These are phyloP conservation scores for Kuraishia molischiana DNA, from an alignment of 805 yeast genomes.

Conservation along the genomic window DNA sequence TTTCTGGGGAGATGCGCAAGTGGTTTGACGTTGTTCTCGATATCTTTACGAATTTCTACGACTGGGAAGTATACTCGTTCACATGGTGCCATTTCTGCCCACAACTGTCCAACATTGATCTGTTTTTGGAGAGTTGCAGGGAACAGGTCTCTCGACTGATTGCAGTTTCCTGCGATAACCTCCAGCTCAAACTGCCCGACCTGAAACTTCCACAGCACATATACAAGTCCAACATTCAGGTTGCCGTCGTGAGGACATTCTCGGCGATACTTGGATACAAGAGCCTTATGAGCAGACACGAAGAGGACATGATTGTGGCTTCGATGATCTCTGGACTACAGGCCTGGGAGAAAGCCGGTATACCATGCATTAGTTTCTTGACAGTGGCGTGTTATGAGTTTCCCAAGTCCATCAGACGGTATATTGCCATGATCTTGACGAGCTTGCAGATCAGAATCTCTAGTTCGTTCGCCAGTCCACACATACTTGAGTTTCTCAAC, in stretches of 20 bases:
- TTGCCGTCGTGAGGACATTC: slow-evolving; percentile 50
- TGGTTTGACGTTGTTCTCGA: slow-evolving; percentile 44
- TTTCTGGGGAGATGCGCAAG: slow-evolving; percentile 29
- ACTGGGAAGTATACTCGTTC: slow-evolving; percentile 67
- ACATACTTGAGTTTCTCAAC: slow-evolving; percentile 64
- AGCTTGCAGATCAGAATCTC: slow-evolving; percentile 69
- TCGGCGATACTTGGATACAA: slow-evolving; percentile 58
- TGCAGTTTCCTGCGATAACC: slow-evolving; percentile 41
- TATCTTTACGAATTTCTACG: slow-evolving; percentile 40
- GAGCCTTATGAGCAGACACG: slow-evolving; percentile 38
- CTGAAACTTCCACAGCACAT: slow-evolving; percentile 32
- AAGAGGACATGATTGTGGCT: slow-evolving; percentile 54
- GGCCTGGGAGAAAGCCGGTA: slow-evolving; percentile 72
- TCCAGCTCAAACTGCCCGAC: slow-evolving; percentile 38
- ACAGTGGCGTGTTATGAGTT: slow-evolving; percentile 75
- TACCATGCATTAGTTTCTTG: slow-evolving; percentile 68
- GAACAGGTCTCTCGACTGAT: slow-evolving; percentile 30
- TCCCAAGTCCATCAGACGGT: slow-evolving; percentile 64
- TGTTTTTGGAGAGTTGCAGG: slow-evolving; percentile 35
- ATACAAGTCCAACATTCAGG: slow-evolving; percentile 53
- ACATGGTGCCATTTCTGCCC: slow-evolving; percentile 61
- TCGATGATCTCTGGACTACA: slow-evolving; percentile 52
- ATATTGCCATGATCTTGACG: slow-evolving; percentile 57
- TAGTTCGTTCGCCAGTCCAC: slow-evolving; percentile 57
- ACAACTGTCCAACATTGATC: slow-evolving; percentile 48